Evolutionary conservation across 257 asterid genomes (phyloP), one percentile per base, ranked within the genome.

Genomic region (Thymus mandschuricus): DNA sequence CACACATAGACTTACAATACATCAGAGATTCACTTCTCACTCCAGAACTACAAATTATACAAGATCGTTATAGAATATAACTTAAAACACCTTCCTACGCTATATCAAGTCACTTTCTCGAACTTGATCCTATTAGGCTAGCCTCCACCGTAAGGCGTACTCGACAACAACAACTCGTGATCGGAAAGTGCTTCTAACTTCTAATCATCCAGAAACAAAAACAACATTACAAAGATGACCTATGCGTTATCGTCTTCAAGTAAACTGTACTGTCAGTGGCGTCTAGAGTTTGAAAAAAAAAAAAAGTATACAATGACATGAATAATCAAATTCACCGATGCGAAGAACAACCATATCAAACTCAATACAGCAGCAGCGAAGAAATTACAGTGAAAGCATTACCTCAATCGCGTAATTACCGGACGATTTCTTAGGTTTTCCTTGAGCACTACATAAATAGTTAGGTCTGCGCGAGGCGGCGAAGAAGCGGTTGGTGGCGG

Each of bases 351-450:
- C 48, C 6, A 30, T 3, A 56, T 41, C 50, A 57, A 58, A 49
- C 27, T 41, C 13, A 69, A 43, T 55, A 2, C 46, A 59, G 45
- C 45, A 65, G 6, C 29, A 10, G 62, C 54, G 15, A 62, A 64
- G 6, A 66, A 72, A 62, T 40, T 27, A 40, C 71, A 38, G 38
- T 34, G 56, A n/a, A 10, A 3, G 9, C 3, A 33, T 3, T 70
- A 78, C 85, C 80, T 81, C 71, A 62, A 63, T 51, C 68, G 60
- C 59, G 60, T 68, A 81, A 66, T 74, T 74, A 29, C 55, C 40
- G 35, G 41, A 35, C 28, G 71, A 74, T 56, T 74, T 76, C 58
- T 50, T 35, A 35, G 40, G 40, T 35, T 35, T 35, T 35, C 40
- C 40, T 35, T 62, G 75, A 74, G 35, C 46, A 68, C 73, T 72